phyloP scores from a whole-genome alignment of 208 protist species.

The Leishmania lainsoni region DNA sequence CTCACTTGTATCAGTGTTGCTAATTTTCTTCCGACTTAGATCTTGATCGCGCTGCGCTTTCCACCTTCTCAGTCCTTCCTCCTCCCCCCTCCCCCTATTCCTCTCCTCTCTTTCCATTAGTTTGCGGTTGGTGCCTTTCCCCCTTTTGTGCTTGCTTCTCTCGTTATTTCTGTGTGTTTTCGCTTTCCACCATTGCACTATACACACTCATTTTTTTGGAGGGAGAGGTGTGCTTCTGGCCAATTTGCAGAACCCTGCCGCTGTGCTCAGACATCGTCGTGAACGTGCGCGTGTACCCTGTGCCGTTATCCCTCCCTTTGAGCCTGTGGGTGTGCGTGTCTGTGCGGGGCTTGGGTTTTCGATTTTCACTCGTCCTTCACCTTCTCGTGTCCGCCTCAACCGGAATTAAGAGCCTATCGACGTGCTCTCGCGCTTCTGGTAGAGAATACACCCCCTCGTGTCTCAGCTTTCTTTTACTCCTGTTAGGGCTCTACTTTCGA shows the following conservation, averaged over 20 bases:
- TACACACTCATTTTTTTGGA: neutral
- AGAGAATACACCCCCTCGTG: neutral
- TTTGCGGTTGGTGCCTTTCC: neutral
- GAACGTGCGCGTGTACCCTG: neutral
- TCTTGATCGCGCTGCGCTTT: no score
- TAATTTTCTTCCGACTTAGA: no score
- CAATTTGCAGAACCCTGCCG: neutral
- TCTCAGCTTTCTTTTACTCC: neutral
- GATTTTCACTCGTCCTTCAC: constrained; percentile 2
- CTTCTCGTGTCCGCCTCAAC: neutral
- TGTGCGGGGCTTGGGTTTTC: neutral
- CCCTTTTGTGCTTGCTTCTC: no score
- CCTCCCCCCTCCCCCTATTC: neutral
- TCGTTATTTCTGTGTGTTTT: constrained; percentile 2
- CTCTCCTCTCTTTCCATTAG: neutral
- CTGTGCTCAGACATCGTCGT: neutral
- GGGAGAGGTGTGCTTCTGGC: neutral
- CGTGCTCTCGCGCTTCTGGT: neutral
- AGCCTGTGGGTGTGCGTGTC: neutral
- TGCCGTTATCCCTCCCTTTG: neutral
- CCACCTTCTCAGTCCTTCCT: neutral
- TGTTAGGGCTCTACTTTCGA: neutral
- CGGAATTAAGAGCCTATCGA: neutral
- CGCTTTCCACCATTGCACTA: constrained; percentile 10
- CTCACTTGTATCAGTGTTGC: no score